Evolutionary conservation across 1,139 yeast genomes (phyloP).

Genomic region (Pichia sp.): DNA sequence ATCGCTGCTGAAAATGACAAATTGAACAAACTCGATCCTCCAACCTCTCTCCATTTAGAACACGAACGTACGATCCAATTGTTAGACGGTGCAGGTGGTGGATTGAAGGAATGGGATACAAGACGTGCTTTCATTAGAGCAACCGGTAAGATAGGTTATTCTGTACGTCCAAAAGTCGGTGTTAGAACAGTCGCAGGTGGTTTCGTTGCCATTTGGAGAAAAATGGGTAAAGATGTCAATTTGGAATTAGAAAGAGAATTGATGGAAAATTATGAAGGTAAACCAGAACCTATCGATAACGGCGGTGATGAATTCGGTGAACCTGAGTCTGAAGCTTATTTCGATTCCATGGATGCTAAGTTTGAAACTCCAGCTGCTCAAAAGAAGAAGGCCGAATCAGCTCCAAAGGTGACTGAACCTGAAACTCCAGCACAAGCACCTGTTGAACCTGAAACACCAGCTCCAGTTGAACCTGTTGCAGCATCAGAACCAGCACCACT

Average conservation of each 20-base stretch:
- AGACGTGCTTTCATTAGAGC: conserved; percentile 37
- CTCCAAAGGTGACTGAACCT: no score
- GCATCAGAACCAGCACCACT: no score
- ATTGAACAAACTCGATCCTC: conserved; percentile 5
- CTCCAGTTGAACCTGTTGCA: no score
- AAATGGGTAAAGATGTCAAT: conserved; percentile 19
- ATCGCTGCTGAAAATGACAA: conserved; percentile 26
- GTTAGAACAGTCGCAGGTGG: conserved; percentile 46
- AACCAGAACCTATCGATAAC: conserved; percentile 3
- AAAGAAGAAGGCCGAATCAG: no score
- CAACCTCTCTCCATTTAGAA: conserved; percentile 14
- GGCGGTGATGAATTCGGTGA: background rate
- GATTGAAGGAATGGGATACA: conserved; percentile 43
- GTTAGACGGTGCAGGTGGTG: conserved; percentile 47
- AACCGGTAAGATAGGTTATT: conserved; percentile 39
- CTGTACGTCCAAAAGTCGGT: conserved; percentile 49
- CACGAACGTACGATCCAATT: conserved; percentile 39
- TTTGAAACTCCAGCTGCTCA: no score
- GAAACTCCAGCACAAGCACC: no score
- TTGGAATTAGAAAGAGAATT: conserved; percentile 15
- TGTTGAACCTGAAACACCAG: no score
- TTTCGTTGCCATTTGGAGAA: conserved; percentile 39
- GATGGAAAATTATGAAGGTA: conserved; percentile 11
- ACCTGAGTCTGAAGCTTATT: background rate
- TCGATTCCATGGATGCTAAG: background rate